phyloP scores from a whole-genome alignment of 306 rosid genomes.

The Cyclanthera cordifolia region DNA sequence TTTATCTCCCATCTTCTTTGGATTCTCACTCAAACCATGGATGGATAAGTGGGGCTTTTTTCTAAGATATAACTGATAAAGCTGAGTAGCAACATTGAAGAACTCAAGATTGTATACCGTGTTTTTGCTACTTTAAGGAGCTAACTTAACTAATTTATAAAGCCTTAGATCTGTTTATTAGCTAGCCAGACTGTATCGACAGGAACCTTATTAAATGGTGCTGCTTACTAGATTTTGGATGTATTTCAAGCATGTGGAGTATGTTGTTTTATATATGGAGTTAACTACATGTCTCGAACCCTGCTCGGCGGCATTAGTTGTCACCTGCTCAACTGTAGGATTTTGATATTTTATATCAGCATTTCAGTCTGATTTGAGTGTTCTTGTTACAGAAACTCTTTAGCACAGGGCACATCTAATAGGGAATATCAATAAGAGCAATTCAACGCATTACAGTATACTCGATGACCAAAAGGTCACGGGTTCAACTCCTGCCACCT shows the following conservation, averaged over 20 bases:
- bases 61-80: not conserved
- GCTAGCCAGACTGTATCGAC: not conserved
- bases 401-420: not conserved
- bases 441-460: too few species aligned
- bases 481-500: too few species aligned
- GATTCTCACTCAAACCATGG: not conserved
- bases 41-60: not conserved
- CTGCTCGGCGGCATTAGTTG: not conserved
- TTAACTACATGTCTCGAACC: not conserved
- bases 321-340: not conserved
- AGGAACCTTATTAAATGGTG: not conserved
- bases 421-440: not conserved
- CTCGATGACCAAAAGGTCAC: too few species aligned
- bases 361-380: not conserved
- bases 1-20: not conserved
- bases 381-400: not conserved
- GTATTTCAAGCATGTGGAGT: not conserved
- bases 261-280: not conserved
- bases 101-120: not conserved
- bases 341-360: too few species aligned
- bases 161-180: not conserved
- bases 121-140: not conserved
- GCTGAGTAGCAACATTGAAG: conserved; percentile 5
- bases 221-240: conserved; percentile 1
- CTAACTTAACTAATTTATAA: not conserved